Conservation (phyloP, 78 protist species). For the Dictyostelium citrinum region DNA sequence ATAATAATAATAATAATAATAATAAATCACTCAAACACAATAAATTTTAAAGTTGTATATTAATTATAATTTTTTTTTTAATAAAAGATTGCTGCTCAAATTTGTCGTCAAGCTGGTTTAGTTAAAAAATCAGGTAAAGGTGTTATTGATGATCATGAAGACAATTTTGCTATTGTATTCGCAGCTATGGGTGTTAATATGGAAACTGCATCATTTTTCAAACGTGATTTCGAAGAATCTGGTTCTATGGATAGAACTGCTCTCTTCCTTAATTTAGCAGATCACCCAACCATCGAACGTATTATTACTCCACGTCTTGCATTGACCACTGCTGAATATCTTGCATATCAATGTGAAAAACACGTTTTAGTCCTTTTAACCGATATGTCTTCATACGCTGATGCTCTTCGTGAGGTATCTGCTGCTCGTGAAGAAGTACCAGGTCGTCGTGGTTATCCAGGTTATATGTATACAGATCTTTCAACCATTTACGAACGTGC, state of each 20-base stretch:
- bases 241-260: constrained; percentile 97
- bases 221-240: constrained; percentile 98
- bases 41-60: too few species aligned
- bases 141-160: constrained; percentile 89
- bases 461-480: constrained; percentile 99
- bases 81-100: constrained; percentile 97
- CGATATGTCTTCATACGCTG: constrained; percentile 99
- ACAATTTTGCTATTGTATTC: constrained; percentile 99
- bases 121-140: constrained; percentile 89
- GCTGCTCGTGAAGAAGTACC: constrained; percentile 98
- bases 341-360: constrained; percentile 98
- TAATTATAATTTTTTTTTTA: background rate
- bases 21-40: too few species aligned
- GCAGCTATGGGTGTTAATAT: constrained; percentile 99
- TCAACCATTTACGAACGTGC: constrained; percentile 99
- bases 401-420: constrained; percentile 99
- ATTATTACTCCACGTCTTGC: constrained; percentile 99
- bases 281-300: constrained; percentile 99
- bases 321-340: constrained; percentile 98
- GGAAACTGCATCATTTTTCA: constrained; percentile 99
- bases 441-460: constrained; percentile 99
- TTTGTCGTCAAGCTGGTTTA: constrained; percentile 99
- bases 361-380: constrained; percentile 99
- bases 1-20: too few species aligned
- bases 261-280: constrained; percentile 99